Percentiles rank a stretch among this genome's conserved stretches.
Evolutionary conservation across 305 asterid genomes (phyloP).

Genomic region (Solanum hybrid): DNA sequence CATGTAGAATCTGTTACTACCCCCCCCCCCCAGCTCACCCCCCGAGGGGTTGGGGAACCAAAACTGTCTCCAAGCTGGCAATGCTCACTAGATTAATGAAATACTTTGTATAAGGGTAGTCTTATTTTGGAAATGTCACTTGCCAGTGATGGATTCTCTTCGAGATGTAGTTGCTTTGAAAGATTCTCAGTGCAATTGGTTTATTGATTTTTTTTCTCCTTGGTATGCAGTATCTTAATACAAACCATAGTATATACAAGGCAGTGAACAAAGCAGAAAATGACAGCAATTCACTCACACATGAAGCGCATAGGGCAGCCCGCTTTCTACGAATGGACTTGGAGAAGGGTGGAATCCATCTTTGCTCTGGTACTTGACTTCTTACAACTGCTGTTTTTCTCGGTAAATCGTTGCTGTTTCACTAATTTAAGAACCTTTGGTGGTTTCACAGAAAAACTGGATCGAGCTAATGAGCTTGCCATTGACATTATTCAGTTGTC

Average conservation of each 20-base stretch:
- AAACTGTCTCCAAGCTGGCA: background rate
- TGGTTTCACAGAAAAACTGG: slow-evolving; percentile 59
- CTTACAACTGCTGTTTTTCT: slow-evolving; percentile 9
- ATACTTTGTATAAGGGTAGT: background rate
- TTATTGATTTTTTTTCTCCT: background rate
- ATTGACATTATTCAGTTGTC: slow-evolving; percentile 66
- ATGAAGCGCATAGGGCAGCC: slow-evolving; percentile 78
- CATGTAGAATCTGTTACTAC: background rate
- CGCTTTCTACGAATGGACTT: slow-evolving; percentile 60
- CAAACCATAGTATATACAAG: slow-evolving; percentile 62
- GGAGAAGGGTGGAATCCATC: slow-evolving; percentile 99
- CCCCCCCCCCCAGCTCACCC: background rate
- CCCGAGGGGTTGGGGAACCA: background rate
- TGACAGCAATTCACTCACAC: slow-evolving; percentile 56
- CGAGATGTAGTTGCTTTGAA: background rate
- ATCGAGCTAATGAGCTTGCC: slow-evolving; percentile 57
- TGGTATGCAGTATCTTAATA: slow-evolving; percentile 66
- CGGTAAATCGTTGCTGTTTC: background rate
- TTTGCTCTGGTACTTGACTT: slow-evolving; percentile 50
- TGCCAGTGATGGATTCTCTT: background rate
- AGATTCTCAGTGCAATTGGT: background rate
- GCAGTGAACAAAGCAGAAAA: slow-evolving; percentile 76
- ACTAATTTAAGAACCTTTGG: slow-evolving; percentile 11
- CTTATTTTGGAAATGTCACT: background rate
- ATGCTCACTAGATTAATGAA: background rate